Evolutionary conservation across 192 early-diverging fungal genomes (phyloP).

Genomic region (Coemansia sp.): DNA sequence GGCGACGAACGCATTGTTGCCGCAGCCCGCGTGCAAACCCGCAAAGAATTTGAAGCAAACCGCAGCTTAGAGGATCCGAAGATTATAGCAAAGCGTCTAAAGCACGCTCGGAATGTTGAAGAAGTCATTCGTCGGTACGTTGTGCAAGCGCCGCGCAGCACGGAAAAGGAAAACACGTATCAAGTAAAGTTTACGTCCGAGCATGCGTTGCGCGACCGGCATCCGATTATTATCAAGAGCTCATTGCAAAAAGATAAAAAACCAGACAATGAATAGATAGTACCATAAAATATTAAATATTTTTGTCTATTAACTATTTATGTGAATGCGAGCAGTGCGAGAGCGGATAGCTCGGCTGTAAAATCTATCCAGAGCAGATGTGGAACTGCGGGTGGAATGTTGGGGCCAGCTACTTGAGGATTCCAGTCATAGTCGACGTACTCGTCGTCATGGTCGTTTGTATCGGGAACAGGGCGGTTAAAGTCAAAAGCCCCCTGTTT

Average conservation of each 20-base stretch:
- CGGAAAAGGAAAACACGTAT: slow-evolving; percentile 33
- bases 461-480: not conserved
- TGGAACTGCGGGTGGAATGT: not conserved
- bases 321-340: slow-evolving; percentile 15
- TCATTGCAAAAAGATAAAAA: slow-evolving; percentile 27
- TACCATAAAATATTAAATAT: not conserved
- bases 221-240: slow-evolving; percentile 47
- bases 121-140: slow-evolving; percentile 46
- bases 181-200: slow-evolving; percentile 39
- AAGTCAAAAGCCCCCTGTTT: not conserved
- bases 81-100: slow-evolving; percentile 39
- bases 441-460: not conserved
- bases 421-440: not conserved
- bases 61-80: slow-evolving; percentile 27
- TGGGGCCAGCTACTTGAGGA: not conserved
- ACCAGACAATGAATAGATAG: not conserved
- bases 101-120: slow-evolving; percentile 42
- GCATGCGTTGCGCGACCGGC: slow-evolving; percentile 42
- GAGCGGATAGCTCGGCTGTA: slow-evolving; percentile 7
- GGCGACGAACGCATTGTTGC: slow-evolving; percentile 16
- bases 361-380: slow-evolving; percentile 13
- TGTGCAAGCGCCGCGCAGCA: slow-evolving; percentile 40
- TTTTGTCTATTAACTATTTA: slow-evolving; percentile 6
- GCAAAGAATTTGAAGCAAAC: slow-evolving; percentile 39
- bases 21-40: slow-evolving; percentile 41